Conservation (phyloP, 305 asterid genomes). For the Fraxinus platypoda region DNA sequence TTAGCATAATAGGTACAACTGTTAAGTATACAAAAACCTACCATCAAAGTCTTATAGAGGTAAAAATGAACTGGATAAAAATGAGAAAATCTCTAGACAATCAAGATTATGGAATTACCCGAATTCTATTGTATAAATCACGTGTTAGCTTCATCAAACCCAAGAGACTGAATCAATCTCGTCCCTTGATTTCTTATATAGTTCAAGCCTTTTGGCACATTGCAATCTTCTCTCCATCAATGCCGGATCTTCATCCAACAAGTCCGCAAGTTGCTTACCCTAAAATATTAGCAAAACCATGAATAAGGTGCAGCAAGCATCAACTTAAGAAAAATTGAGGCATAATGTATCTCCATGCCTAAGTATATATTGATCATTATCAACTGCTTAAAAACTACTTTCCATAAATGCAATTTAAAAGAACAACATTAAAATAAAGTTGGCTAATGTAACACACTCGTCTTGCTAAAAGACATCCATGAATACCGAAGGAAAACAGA, state of each 20-base stretch:
- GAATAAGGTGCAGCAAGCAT: background rate
- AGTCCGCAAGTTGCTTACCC: conserved; percentile 68
- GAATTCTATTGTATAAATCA: background rate
- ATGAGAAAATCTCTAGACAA: background rate
- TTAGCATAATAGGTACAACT: background rate
- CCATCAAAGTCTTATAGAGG: background rate
- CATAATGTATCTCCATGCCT: background rate
- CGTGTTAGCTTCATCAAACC: conserved; percentile 44
- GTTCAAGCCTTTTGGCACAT: conserved; percentile 77
- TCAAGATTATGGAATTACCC: background rate
- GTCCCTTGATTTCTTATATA: conserved; percentile 90
- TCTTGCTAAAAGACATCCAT: background rate
- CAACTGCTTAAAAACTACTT: background rate
- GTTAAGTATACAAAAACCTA: background rate
- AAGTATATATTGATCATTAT: background rate
- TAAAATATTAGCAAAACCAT: conserved; percentile 29
- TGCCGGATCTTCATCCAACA: conserved; percentile 86
- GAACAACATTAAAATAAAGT: background rate
- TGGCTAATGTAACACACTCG: background rate
- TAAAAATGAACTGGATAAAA: background rate
- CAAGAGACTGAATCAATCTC: conserved; percentile 81
- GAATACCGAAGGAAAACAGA: background rate
- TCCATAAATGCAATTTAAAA: background rate
- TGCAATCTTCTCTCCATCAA: conserved; percentile 83
- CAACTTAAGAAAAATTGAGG: background rate